A percentile compares a stretch with the other conserved stretches of the same genome.
These are phyloP conservation scores for Hymenoscyphus occultus DNA, from an alignment of 2,329 filamentous ascomycete species.

Conservation along the genomic window DNA sequence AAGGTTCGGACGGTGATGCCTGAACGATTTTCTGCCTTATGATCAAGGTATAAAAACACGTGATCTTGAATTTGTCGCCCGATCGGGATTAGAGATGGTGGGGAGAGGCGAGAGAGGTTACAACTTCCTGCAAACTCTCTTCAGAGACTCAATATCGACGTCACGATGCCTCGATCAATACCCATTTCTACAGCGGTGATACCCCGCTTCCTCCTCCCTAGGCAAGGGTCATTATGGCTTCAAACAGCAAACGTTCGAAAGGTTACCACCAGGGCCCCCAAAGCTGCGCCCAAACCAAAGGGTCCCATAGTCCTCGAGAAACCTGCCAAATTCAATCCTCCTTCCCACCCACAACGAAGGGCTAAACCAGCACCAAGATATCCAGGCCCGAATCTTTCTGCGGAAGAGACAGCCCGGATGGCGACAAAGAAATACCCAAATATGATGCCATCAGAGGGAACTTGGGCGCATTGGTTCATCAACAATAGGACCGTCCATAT, in stretches of 20 bases:
- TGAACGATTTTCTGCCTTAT: neutral
- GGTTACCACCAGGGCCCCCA: conserved; percentile 35
- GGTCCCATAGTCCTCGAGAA: conserved; percentile 76
- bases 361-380: conserved; percentile 61
- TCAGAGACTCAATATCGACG: neutral
- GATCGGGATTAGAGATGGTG: neutral
- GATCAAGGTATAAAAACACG: neutral
- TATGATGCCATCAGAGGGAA: conserved; percentile 81
- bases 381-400: conserved; percentile 64
- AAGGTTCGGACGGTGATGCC: conserved; percentile 2
- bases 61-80: conserved; percentile 3
- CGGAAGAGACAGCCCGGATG: conserved; percentile 64
- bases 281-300: conserved; percentile 10
- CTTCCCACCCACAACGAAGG: conserved; percentile 77
- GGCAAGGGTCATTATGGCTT: conserved; percentile 55
- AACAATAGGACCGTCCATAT: conserved; percentile 74
- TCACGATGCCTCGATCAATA: conserved; percentile 25
- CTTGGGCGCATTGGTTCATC: conserved; percentile 81
- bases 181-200: conserved; percentile 46
- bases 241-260: conserved; percentile 28
- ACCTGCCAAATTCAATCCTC: conserved; percentile 85
- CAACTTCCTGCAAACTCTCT: neutral
- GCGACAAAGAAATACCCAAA: conserved; percentile 75
- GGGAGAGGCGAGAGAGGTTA: neutral
- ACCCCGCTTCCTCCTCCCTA: conserved; percentile 66